Conservation (phyloP, 352 stramenopile species). For the Phytophthora citrophthora region DNA sequence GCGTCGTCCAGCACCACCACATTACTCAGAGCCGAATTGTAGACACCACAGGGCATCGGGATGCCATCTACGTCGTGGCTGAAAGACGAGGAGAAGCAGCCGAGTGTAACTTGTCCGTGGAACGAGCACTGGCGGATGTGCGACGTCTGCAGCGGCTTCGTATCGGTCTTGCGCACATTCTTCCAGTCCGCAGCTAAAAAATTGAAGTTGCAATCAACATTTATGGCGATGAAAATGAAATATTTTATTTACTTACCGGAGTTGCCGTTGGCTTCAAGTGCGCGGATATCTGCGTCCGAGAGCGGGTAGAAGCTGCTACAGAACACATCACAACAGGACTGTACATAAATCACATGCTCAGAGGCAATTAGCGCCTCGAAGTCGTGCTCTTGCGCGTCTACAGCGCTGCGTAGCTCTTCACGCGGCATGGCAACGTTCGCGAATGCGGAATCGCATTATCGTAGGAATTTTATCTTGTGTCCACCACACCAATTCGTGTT, state of each 20-base stretch:
- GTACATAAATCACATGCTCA: constrained; percentile 41
- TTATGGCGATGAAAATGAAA: constrained; percentile 3
- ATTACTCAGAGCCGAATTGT: constrained; percentile 70
- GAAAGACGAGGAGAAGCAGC: constrained; percentile 42
- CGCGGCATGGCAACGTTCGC: constrained; percentile 19
- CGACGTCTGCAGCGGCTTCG: constrained; percentile 27
- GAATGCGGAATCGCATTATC: constrained; percentile 1
- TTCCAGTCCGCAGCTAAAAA: constrained; percentile 67
- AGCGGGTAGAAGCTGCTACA: constrained; percentile 44
- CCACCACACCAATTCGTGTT: constrained; percentile 1
- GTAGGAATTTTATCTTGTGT: neutral
- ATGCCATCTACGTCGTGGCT: constrained; percentile 60
- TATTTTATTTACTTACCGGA: constrained; percentile 39
- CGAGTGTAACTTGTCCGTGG: constrained; percentile 69
- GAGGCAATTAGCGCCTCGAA: constrained; percentile 33
- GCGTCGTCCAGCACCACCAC: constrained; percentile 73
- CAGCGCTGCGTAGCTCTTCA: neutral
- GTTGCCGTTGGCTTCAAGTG: constrained; percentile 70
- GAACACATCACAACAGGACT: constrained; percentile 16
- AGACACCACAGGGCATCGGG: constrained; percentile 63
- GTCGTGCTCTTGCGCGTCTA: constrained; percentile 8
- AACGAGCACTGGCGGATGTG: constrained; percentile 76
- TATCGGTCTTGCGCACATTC: constrained; percentile 51
- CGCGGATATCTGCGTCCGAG: constrained; percentile 50
- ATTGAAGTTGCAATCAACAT: constrained; percentile 9